These are phyloP conservation scores for Alternaria brassicicola DNA, from an alignment of 2,329 filamentous ascomycete genomes.

Conservation along the genomic window DNA sequence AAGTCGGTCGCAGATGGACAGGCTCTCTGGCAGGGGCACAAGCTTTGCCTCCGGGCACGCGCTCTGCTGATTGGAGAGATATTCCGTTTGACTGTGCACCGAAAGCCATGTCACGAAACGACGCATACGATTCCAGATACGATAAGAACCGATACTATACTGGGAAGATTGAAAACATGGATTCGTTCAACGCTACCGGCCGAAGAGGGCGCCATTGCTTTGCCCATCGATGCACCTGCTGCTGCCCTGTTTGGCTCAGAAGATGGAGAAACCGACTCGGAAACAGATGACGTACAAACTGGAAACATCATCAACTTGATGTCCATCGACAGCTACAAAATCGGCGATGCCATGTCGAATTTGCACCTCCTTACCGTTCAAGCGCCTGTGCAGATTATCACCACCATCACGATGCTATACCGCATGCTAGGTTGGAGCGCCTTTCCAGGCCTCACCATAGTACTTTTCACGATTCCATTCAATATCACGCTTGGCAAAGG, in stretches of 20 bases:
- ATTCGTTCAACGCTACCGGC: not conserved
- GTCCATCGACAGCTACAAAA: slow-evolving; percentile 1
- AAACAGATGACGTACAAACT: not conserved
- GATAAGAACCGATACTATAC: not conserved
- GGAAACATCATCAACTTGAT: slow-evolving; percentile 1
- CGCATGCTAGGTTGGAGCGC: not conserved
- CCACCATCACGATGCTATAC: not conserved
- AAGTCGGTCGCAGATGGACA: slow-evolving; percentile 1
- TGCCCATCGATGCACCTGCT: not conserved
- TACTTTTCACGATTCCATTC: not conserved
- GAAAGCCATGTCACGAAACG: not conserved
- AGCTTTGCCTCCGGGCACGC: not conserved
- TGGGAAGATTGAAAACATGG: not conserved
- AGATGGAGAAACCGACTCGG: not conserved
- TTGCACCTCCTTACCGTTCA: not conserved
- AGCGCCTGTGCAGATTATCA: not conserved
- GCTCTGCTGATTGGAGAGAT: not conserved
- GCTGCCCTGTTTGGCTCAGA: not conserved
- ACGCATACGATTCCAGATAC: not conserved
- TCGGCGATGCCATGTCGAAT: not conserved
- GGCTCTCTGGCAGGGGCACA: slow-evolving; percentile 1
- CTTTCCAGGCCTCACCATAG: not conserved
- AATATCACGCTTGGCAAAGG: not conserved
- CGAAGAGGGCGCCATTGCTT: not conserved
- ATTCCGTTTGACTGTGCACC: not conserved